phyloP scores from a whole-genome alignment of 1,284 basidiomycete genomes.

The Trichosporon sp. region DNA sequence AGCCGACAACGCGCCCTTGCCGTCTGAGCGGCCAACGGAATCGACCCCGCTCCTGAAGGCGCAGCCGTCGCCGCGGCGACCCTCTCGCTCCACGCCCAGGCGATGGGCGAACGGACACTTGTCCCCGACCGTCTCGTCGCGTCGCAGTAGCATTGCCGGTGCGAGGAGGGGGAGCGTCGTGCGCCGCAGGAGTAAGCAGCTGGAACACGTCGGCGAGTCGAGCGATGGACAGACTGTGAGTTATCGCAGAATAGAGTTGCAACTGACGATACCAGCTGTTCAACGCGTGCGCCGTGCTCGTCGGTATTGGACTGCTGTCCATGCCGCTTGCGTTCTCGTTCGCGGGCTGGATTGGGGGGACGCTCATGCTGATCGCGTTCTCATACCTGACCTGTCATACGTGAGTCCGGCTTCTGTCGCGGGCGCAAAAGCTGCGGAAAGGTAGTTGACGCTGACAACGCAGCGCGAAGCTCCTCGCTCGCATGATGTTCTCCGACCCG shows the following conservation, averaged over 20 bases:
- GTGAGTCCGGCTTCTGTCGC: constrained; percentile 60
- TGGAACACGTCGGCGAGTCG: constrained; percentile 59
- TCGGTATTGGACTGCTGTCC: constrained; percentile 87
- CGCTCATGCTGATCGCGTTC: constrained; percentile 72
- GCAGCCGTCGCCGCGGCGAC: constrained; percentile 3
- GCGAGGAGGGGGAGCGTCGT: constrained; percentile 1
- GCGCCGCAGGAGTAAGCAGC: constrained; percentile 5
- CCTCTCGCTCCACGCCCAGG: constrained; percentile 3
- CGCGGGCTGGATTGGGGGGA: constrained; percentile 80
- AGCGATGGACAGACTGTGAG: constrained; percentile 82
- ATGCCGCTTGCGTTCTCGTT: constrained; percentile 85
- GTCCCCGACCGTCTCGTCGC: constrained; percentile 7
- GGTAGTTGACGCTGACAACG: background rate
- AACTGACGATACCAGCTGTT: constrained; percentile 66
- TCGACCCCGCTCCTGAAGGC: constrained; percentile 22
- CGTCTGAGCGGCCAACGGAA: constrained; percentile 21
- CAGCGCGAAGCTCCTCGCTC: constrained; percentile 81
- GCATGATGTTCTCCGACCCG: constrained; percentile 70
- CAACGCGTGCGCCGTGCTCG: constrained; percentile 81
- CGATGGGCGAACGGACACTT: constrained; percentile 21
- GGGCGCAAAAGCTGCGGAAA: background rate
- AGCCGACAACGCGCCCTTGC: background rate
- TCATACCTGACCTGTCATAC: constrained; percentile 82
- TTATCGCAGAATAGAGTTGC: constrained; percentile 32
- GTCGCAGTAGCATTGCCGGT: background rate